These are phyloP conservation scores for Alopecurus myosuroides DNA, from an alignment of 176 grass and related monocot species.

Conservation along the genomic window DNA sequence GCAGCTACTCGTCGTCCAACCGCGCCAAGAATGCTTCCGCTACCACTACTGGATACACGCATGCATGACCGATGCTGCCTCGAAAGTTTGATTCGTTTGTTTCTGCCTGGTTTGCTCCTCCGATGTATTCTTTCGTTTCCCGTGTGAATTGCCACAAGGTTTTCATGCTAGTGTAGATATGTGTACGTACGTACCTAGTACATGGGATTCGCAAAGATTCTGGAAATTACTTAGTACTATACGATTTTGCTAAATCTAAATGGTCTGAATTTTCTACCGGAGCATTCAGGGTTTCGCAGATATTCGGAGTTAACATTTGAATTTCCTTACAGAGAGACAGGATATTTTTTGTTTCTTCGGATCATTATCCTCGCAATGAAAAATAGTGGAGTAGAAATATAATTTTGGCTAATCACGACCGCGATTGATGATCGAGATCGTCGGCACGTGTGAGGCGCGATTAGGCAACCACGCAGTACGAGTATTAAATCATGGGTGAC, in stretches of 20 bases:
- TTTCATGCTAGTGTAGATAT: constrained; percentile 42
- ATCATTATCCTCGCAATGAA: too few species aligned
- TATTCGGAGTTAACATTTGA: too few species aligned
- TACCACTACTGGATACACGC: not conserved
- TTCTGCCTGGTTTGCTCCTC: not conserved
- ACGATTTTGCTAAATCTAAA: not conserved
- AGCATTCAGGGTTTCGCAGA: too few species aligned
- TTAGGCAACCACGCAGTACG: constrained; percentile 21
- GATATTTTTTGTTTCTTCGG: too few species aligned
- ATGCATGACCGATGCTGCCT: not conserved
- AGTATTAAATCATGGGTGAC: not conserved
- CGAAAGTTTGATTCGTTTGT: constrained; percentile 10
- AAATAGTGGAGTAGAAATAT: too few species aligned
- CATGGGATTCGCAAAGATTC: constrained; percentile 14
- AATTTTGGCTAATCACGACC: too few species aligned
- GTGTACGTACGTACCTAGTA: constrained; percentile 26
- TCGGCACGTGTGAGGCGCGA: constrained; percentile 7
- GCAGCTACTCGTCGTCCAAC: constrained; percentile 32
- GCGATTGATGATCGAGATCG: not conserved
- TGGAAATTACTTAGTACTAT: not conserved
- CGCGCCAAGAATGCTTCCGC: constrained; percentile 12
- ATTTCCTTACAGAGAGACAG: too few species aligned
- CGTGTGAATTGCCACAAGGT: constrained; percentile 32
- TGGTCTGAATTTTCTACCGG: not conserved
- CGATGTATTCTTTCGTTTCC: constrained; percentile 32